phyloP scores from a whole-genome alignment of 2,329 filamentous ascomycete genomes.

The Cadophora sp. region DNA sequence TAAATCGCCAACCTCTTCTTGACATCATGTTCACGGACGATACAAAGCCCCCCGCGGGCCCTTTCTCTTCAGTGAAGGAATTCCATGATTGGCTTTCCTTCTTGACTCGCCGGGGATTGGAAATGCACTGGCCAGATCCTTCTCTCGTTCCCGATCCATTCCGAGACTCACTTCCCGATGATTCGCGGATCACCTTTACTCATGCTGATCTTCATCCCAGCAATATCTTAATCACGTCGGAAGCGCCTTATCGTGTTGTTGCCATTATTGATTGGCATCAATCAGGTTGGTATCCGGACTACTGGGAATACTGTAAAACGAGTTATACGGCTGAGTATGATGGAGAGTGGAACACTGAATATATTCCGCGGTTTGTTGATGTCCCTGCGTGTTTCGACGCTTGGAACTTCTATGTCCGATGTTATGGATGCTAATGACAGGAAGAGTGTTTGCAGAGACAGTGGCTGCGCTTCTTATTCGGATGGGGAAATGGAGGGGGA shows the following conservation, averaged over 20 bases:
- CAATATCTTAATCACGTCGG: constrained; percentile 45
- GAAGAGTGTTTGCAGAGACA: too few relatives aligned
- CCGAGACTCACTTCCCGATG: constrained; percentile 39
- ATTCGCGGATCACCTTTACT: constrained; percentile 44
- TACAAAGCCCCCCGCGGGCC: constrained; percentile 35
- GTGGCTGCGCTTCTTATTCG: too few relatives aligned
- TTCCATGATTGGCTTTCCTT: constrained; percentile 42
- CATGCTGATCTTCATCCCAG: constrained; percentile 45
- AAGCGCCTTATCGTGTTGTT: constrained; percentile 34
- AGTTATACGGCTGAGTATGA: constrained; percentile 9
- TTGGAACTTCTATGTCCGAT: too few relatives aligned
- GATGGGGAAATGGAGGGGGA: too few relatives aligned
- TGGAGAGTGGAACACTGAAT: constrained; percentile 24
- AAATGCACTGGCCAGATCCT: constrained; percentile 32
- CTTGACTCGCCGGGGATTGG: constrained; percentile 32
- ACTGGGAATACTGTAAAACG: constrained; percentile 47
- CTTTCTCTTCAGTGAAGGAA: constrained; percentile 34
- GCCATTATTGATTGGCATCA: constrained; percentile 47
- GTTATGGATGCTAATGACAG: too few relatives aligned
- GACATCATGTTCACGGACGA: constrained; percentile 34
- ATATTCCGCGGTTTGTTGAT: constrained; percentile 22
- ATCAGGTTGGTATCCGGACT: constrained; percentile 46
- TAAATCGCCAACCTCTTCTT: constrained; percentile 32
- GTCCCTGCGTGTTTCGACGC: constrained; percentile 18
- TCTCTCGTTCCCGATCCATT: constrained; percentile 37